Evolutionary conservation across 75 land plant genomes (phyloP).

Genomic region (Pinus tabuliformis): DNA sequence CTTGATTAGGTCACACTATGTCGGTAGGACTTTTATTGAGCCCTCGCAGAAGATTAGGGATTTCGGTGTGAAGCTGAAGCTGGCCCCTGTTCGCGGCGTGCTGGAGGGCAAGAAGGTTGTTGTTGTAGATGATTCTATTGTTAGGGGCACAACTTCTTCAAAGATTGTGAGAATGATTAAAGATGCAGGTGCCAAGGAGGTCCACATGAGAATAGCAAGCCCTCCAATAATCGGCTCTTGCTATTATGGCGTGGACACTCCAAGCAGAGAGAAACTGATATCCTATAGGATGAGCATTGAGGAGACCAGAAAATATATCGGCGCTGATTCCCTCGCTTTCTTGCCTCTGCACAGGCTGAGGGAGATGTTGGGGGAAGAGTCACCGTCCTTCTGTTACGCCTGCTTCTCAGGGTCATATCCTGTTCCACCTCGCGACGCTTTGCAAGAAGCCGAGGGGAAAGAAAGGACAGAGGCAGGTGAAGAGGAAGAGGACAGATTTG

Average conservation of each 20-base stretch:
- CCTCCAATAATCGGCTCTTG: conserved; percentile 93
- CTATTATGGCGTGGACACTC: conserved; percentile 97
- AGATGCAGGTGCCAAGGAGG: conserved; percentile 93
- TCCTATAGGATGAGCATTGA: conserved; percentile 37
- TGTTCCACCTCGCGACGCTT: conserved; percentile 12
- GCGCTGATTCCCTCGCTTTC: conserved; percentile 29
- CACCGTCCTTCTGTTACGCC: conserved; percentile 26
- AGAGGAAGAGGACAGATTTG: no score
- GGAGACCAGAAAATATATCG: conserved; percentile 16
- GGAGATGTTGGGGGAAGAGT: conserved; percentile 21
- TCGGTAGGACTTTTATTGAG: conserved; percentile 34
- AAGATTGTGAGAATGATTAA: conserved; percentile 82
- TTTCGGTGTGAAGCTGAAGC: conserved; percentile 30
- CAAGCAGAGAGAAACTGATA: conserved; percentile 75
- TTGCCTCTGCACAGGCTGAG: conserved; percentile 26
- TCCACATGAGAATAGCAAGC: conserved; percentile 95
- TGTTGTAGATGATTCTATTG: conserved; percentile 84
- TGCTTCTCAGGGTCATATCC: conserved; percentile 27
- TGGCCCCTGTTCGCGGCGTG: conserved; percentile 20
- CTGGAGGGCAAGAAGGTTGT: conserved; percentile 24
- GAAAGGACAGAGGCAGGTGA: not conserved
- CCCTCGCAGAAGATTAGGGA: conserved; percentile 28
- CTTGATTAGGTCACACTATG: conserved; percentile 41
- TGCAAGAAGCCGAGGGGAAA: not conserved
- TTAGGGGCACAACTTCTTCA: conserved; percentile 92